Base-by-base conservation (phyloP, 345 rosid genomes). In the Lepidium africanum region DNA sequence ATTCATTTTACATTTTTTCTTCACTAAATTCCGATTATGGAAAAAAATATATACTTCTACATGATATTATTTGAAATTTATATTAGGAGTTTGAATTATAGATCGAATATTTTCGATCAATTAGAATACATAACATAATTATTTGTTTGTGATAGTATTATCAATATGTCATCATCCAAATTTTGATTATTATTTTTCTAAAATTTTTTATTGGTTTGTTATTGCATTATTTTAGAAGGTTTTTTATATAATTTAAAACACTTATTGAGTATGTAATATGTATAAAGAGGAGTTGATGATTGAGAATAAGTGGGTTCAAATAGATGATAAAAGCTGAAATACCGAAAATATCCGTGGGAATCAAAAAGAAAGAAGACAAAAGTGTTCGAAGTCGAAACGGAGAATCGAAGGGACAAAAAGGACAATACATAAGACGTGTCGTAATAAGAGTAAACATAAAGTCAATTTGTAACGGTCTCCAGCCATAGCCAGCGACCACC, bases 401-500 rank as follows among this genome's bases (percentile, higher is more conserved):
- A 21, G 56, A 46, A 73, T 49, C 2, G 35, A 9, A 54, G 25
- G 83, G 88, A 79, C 77, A 75, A 69, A 70, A 82, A 39, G 5
- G 86, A 14, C 78, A 54, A 75, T 52, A 62, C 47, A 69, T 12
- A 21, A 14, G 10, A 74, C 70, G 64, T 61, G 70, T 73, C 80
- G 80, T 72, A 69, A 67, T 83, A 78, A 45, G 80, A 82, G 86
- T 82, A 77, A 70, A 73, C 72, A 64, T 41, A 76, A 87, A 88
- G 96, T 86, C 90, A 88, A 86, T 80, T 78, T 84, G 80, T 70
- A 90, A 90, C 90, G 84, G 92, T 83, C 82, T 85, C 87, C 69
- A 79, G 75, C 88, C 85, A 83, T 92, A 96, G 88, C 85, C 92
- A 86, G 91, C 96, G 87, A 84, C 95, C 92, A 81, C 90, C 92